phyloP scores from a whole-genome alignment of 768 basidiomycete genomes.

The Tylopilus rubrobrunneus region DNA sequence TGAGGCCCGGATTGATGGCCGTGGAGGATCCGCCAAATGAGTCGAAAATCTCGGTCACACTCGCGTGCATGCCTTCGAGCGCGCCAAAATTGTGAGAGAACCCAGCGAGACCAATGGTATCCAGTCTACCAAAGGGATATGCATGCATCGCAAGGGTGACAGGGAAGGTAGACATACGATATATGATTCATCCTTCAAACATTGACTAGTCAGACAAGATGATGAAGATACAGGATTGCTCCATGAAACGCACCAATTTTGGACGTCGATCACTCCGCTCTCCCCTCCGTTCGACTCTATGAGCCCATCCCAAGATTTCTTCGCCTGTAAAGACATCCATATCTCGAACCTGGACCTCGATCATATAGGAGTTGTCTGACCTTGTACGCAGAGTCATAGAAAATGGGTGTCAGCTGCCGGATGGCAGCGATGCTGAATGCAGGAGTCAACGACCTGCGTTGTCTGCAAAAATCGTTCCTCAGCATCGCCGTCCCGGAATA shows the following conservation, averaged over 20 bases:
- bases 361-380: not conserved
- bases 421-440: constrained; percentile 39
- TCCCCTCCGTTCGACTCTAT: constrained; percentile 15
- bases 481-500: too few relatives aligned
- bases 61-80: too few relatives aligned
- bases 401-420: constrained; percentile 34
- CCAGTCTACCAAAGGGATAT: too few relatives aligned
- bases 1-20: too few relatives aligned
- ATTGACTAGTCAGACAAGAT: not conserved
- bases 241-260: constrained; percentile 25
- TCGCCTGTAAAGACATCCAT: constrained; percentile 18
- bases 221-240: not conserved
- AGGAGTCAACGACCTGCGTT: constrained; percentile 36
- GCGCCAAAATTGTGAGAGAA: too few relatives aligned
- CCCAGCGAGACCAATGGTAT: too few relatives aligned
- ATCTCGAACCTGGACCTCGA: too few relatives aligned
- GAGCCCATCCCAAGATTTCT: constrained; percentile 28
- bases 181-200: constrained; percentile 32
- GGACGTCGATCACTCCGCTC: constrained; percentile 32
- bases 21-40: too few relatives aligned
- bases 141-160: not conserved
- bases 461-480: constrained; percentile 15
- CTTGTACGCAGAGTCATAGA: constrained; percentile 35
- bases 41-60: too few relatives aligned
- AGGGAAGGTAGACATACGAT: constrained; percentile 20